Conservation (phyloP, 768 basidiomycete species). For the Phylloporus sp. region DNA sequence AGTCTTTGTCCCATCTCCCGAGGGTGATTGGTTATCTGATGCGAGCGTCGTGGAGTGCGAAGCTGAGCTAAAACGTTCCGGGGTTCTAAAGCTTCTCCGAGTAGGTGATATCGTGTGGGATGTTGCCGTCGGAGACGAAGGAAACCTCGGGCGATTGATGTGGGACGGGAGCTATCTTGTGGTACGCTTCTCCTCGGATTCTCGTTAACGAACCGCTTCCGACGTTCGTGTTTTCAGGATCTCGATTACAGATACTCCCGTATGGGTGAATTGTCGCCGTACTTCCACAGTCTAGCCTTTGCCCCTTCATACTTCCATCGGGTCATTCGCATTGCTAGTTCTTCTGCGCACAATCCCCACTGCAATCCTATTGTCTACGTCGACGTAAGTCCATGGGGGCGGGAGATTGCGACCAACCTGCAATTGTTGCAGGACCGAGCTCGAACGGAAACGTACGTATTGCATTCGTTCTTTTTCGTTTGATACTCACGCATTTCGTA, state of each 20-base stretch:
- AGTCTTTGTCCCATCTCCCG: slow-evolving; percentile 82
- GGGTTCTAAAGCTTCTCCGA: slow-evolving; percentile 53
- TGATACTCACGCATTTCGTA: slow-evolving; percentile 2
- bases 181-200: slow-evolving; percentile 41
- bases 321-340: slow-evolving; percentile 57
- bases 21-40: slow-evolving; percentile 84
- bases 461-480: neutral
- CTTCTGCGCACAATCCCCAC: slow-evolving; percentile 34
- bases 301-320: slow-evolving; percentile 88
- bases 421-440: slow-evolving; percentile 75
- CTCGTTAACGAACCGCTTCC: neutral
- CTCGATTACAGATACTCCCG: slow-evolving; percentile 78
- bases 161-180: slow-evolving; percentile 90
- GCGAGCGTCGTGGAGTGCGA: slow-evolving; percentile 78
- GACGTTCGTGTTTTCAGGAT: slow-evolving; percentile 47
- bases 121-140: slow-evolving; percentile 79
- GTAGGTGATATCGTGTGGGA: slow-evolving; percentile 87
- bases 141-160: slow-evolving; percentile 73
- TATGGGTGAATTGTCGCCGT: slow-evolving; percentile 72
- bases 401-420: slow-evolving; percentile 66
- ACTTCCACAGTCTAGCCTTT: slow-evolving; percentile 74
- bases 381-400: slow-evolving; percentile 74
- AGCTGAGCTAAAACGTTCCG: slow-evolving; percentile 57
- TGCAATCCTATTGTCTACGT: slow-evolving; percentile 65
- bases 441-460: slow-evolving; percentile 72